phyloP scores from a whole-genome alignment of 371 early-diverging fungal species.

The Actinomucor elegans region DNA sequence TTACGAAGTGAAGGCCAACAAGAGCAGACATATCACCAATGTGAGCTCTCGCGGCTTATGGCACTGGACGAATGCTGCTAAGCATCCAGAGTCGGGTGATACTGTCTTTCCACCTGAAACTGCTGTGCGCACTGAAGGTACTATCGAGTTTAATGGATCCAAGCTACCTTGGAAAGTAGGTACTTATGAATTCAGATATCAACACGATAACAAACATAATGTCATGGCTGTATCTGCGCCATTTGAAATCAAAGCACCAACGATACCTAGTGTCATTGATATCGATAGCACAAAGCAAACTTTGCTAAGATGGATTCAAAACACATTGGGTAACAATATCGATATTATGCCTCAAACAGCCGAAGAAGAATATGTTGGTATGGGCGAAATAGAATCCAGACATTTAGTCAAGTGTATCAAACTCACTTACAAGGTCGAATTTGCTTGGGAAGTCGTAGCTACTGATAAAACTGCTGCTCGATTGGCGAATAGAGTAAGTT shows the following conservation, averaged over 20 bases:
- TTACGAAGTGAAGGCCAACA: slow-evolving; percentile 77
- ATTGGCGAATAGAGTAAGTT: slow-evolving; percentile 42
- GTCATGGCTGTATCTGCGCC: slow-evolving; percentile 77
- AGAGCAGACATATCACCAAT: slow-evolving; percentile 71
- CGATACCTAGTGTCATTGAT: slow-evolving; percentile 14
- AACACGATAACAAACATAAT: slow-evolving; percentile 82
- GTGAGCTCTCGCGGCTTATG: slow-evolving; percentile 72
- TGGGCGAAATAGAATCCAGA: slow-evolving; percentile 71
- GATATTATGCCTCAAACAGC: slow-evolving; percentile 55
- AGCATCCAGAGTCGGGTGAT: slow-evolving; percentile 1
- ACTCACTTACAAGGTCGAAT: slow-evolving; percentile 82
- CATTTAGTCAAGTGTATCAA: slow-evolving; percentile 80
- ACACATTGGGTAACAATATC: slow-evolving; percentile 42
- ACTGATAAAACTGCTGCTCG: slow-evolving; percentile 54
- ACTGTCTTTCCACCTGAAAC: slow-evolving; percentile 29
- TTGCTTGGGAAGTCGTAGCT: slow-evolving; percentile 80
- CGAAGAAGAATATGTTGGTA: slow-evolving; percentile 58
- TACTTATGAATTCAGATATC: slow-evolving; percentile 86
- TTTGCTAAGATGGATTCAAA: slow-evolving; percentile 35
- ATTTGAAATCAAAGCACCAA: slow-evolving; percentile 69
- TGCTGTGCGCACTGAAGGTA: slow-evolving; percentile 28
- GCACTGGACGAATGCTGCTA: slow-evolving; percentile 35
- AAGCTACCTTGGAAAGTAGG: slow-evolving; percentile 85
- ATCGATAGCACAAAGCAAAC: slow-evolving; percentile 21
- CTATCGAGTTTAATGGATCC: slow-evolving; percentile 55